Conservation (phyloP, 2,329 filamentous ascomycete species). For the Colletotrichum orchidophilum region DNA sequence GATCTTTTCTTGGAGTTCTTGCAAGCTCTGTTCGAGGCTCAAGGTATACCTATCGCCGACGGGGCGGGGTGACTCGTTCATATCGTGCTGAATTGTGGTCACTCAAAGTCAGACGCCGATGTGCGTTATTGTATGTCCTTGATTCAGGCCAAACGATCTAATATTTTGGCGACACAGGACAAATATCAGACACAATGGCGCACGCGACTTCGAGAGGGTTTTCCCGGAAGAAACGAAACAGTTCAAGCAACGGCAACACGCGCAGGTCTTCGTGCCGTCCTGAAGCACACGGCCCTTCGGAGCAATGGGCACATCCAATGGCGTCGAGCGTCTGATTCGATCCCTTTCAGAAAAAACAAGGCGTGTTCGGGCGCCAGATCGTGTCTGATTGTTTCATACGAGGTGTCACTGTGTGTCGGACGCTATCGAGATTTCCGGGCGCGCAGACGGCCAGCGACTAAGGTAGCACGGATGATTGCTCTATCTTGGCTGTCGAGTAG, state of each 20-base stretch:
- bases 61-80: slow-evolving; percentile 11
- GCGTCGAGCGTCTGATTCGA: slow-evolving; percentile 17
- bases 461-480: slow-evolving; percentile 30
- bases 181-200: neutral
- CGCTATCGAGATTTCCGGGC: slow-evolving; percentile 20
- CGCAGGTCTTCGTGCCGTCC: slow-evolving; percentile 4
- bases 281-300: slow-evolving; percentile 22
- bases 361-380: slow-evolving; percentile 25
- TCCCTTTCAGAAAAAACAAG: slow-evolving; percentile 25
- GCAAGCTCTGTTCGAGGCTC: slow-evolving; percentile 73
- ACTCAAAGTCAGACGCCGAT: slow-evolving; percentile 3
- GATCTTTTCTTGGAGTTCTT: slow-evolving; percentile 69
- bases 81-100: neutral
- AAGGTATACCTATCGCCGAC: slow-evolving; percentile 53
- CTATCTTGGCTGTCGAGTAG: slow-evolving; percentile 15
- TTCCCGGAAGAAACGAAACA: slow-evolving; percentile 31
- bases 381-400: slow-evolving; percentile 31
- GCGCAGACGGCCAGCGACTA: slow-evolving; percentile 17
- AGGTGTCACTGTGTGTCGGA: slow-evolving; percentile 32
- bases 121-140: neutral
- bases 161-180: slow-evolving; percentile 20
- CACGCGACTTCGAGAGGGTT: slow-evolving; percentile 17
- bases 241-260: slow-evolving; percentile 27
- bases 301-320: slow-evolving; percentile 8
- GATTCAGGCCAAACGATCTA: slow-evolving; percentile 18